Evolutionary conservation across 208 protist species (phyloP).

Genomic region (Porcisia deanei): DNA sequence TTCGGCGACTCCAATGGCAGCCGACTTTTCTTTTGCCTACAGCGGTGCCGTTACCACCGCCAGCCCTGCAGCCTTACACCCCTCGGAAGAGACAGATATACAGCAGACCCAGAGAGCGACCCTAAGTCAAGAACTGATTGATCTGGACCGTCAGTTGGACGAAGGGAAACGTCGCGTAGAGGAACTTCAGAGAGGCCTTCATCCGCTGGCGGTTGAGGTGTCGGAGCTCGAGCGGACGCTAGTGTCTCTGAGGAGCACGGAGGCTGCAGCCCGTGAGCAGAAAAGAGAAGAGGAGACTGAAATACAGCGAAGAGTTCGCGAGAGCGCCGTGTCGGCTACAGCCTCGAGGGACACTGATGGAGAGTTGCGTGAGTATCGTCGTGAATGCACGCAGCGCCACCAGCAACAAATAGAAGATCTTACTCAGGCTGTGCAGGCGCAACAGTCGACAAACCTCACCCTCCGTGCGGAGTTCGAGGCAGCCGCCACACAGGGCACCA

Average conservation of each 20-base stretch:
- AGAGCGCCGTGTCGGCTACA: not conserved
- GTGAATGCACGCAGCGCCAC: constrained; percentile 6
- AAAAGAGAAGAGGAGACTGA: constrained; percentile 8
- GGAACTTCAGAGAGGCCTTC: constrained; percentile 9
- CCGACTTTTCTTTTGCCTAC: not conserved
- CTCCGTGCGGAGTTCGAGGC: constrained; percentile 22
- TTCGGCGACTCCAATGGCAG: not conserved
- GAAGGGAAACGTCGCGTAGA: constrained; percentile 14
- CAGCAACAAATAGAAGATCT: constrained; percentile 6
- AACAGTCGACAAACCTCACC: constrained; percentile 2
- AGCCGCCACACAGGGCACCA: not conserved
- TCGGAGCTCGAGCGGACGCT: constrained; percentile 7
- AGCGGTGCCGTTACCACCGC: not conserved
- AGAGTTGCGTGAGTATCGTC: constrained; percentile 2
- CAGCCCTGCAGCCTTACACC: not conserved
- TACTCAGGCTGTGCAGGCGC: not conserved
- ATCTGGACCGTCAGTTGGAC: constrained; percentile 5
- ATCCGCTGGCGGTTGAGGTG: constrained; percentile 15
- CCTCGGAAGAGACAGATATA: not conserved
- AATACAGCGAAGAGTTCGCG: not conserved
- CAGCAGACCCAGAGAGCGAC: not conserved
- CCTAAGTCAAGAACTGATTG: constrained; percentile 4
- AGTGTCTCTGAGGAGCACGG: constrained; percentile 5
- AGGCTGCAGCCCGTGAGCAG: constrained; percentile 1
- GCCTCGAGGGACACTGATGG: not conserved